These are phyloP conservation scores for Phalaenopsis aphrodite DNA, from an alignment of 106 monocot species.

Conservation along the genomic window DNA sequence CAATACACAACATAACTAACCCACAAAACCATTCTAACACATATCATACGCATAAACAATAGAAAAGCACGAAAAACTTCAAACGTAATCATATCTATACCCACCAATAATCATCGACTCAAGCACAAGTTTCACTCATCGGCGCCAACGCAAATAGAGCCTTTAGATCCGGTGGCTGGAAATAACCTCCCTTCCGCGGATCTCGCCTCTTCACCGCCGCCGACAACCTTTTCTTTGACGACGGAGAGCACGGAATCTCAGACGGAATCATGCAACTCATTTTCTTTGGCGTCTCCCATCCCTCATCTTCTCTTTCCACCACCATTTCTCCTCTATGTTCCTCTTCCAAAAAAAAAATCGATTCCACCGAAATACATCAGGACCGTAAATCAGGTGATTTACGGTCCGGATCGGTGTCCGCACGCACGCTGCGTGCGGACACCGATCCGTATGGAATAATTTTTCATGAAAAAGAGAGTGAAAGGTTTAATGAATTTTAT, in stretches of 20 bases:
- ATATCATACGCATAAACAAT: too few relatives aligned
- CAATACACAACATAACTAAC: too few relatives aligned
- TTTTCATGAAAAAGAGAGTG: too few relatives aligned
- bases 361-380: too few relatives aligned
- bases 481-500: neutral
- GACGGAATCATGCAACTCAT: neutral
- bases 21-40: too few relatives aligned
- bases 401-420: too few relatives aligned
- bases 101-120: neutral
- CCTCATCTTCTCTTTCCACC: neutral
- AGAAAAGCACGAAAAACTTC: too few relatives aligned
- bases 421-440: too few relatives aligned
- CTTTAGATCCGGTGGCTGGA: constrained; percentile 9
- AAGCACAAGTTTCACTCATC: constrained; percentile 4
- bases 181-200: constrained; percentile 1
- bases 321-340: neutral
- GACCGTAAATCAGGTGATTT: too few relatives aligned
- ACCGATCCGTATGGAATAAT: too few relatives aligned
- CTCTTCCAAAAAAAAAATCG: neutral
- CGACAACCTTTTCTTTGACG: neutral
- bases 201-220: neutral
- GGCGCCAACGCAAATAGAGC: neutral
- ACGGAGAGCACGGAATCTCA: neutral
- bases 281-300: constrained; percentile 7
- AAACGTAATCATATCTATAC: neutral